Percentiles rank a stretch among this genome's conserved stretches.
These are phyloP conservation scores for Fusarium sulawesiense DNA, from an alignment of 2,329 filamentous ascomycete species.

Conservation along the genomic window DNA sequence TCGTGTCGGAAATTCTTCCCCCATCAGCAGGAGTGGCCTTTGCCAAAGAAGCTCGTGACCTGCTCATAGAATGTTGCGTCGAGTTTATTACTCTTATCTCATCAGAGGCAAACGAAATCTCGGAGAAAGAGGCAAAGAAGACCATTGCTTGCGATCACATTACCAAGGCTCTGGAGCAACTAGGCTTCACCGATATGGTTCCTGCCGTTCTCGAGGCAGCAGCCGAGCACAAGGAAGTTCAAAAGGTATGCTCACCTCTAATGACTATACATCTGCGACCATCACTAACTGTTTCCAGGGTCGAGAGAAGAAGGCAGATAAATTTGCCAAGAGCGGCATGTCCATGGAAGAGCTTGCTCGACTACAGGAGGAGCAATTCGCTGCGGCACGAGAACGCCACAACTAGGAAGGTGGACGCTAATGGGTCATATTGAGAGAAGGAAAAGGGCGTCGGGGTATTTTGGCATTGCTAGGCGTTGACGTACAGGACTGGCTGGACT, in stretches of 20 bases:
- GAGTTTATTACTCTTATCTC: slow-evolving; percentile 99
- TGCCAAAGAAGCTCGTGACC: slow-evolving; percentile 92
- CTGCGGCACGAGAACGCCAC: slow-evolving; percentile 68
- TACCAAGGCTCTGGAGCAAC: slow-evolving; percentile 89
- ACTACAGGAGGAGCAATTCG: slow-evolving; percentile 92
- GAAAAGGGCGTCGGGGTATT: slow-evolving; percentile 40
- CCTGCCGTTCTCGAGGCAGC: slow-evolving; percentile 87
- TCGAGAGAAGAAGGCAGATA: slow-evolving; percentile 96
- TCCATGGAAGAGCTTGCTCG: slow-evolving; percentile 89
- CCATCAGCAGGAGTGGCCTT: slow-evolving; percentile 81
- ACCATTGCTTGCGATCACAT: slow-evolving; percentile 99
- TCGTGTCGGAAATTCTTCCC: slow-evolving; percentile 92
- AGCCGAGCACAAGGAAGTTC: slow-evolving; percentile 89
- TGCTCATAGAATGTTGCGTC: slow-evolving; percentile 98
- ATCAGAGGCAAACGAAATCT: slow-evolving; percentile 99
- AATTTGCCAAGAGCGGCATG: slow-evolving; percentile 94
- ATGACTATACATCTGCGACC: slow-evolving; percentile 34
- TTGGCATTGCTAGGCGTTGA: slow-evolving; percentile 53
- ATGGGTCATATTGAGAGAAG: neutral
- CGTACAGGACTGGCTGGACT: slow-evolving; percentile 38
- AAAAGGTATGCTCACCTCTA: slow-evolving; percentile 74
- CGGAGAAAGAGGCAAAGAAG: slow-evolving; percentile 98
- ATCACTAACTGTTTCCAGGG: slow-evolving; percentile 69
- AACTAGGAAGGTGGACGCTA: slow-evolving; percentile 33
- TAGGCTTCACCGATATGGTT: slow-evolving; percentile 94